A percentile compares a stretch with the other conserved stretches of the same genome.
These are phyloP conservation scores for Ustulina deusta DNA, from an alignment of 2,329 filamentous ascomycete species.

Conservation along the genomic window DNA sequence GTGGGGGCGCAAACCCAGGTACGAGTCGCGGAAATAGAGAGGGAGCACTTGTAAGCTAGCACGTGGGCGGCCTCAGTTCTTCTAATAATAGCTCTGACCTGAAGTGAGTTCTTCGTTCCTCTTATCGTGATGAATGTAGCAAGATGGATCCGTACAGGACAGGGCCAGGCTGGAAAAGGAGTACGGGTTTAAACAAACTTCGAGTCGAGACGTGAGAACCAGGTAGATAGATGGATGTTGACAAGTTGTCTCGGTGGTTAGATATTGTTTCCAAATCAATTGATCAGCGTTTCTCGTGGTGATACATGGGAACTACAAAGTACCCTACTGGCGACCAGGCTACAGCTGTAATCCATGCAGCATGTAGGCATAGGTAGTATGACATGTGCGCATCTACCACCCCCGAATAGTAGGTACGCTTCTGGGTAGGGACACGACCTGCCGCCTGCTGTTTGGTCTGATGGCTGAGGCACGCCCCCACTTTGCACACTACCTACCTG, in stretches of 20 bases:
- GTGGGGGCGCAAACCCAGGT: slow-evolving; percentile 30
- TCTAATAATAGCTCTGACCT: slow-evolving; percentile 7
- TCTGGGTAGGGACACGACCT: not conserved
- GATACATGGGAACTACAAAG: slow-evolving; percentile 7
- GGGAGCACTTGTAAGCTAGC: slow-evolving; percentile 29
- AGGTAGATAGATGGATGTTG: slow-evolving; percentile 11
- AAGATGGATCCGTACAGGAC: not conserved
- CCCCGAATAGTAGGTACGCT: not conserved
- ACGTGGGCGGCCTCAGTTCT: slow-evolving; percentile 36
- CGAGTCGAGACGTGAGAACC: slow-evolving; percentile 1
- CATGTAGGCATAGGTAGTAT: not conserved
- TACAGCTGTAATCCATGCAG: not conserved
- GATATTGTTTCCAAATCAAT: slow-evolving; percentile 31
- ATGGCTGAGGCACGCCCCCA: not conserved
- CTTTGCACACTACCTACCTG: not conserved
- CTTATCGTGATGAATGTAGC: slow-evolving; percentile 9
- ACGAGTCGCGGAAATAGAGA: slow-evolving; percentile 20
- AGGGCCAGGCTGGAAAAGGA: not conserved
- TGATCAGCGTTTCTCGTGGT: slow-evolving; percentile 33
- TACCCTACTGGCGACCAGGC: not conserved
- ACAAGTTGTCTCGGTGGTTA: slow-evolving; percentile 19
- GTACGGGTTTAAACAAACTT: not conserved
- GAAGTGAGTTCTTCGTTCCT: slow-evolving; percentile 7
- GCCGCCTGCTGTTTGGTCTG: not conserved
- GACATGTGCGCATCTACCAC: not conserved